Evolutionary conservation across 352 stramenopile genomes (phyloP).

Genomic region (Ophiocytium majus): DNA sequence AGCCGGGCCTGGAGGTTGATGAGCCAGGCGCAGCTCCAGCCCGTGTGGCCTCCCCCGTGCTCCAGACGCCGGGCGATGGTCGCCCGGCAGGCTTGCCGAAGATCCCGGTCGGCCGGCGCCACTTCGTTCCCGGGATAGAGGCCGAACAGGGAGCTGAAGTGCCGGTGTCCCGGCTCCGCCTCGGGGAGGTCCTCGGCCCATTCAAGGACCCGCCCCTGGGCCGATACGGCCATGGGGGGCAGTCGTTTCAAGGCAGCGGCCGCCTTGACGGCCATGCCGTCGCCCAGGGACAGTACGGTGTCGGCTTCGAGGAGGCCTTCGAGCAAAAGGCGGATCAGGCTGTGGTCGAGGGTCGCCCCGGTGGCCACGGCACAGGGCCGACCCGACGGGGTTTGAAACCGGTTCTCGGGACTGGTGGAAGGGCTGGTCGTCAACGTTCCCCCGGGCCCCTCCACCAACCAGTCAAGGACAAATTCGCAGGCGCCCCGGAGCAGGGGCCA

Average conservation of each 20-base stretch:
- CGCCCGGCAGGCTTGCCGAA: not conserved
- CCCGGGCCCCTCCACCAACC: not conserved
- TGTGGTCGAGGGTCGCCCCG: not conserved
- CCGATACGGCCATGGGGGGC: not conserved
- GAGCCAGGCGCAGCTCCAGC: not conserved
- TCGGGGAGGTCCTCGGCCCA: not conserved
- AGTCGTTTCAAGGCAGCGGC: too few species aligned
- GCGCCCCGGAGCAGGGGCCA: not conserved
- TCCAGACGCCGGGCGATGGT: not conserved
- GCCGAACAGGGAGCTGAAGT: not conserved
- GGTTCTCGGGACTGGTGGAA: not conserved
- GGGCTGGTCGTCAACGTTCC: not conserved
- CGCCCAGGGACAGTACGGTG: too few species aligned
- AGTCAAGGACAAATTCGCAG: not conserved
- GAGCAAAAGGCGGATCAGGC: not conserved
- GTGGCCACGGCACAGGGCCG: not conserved
- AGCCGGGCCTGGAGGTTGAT: constrained; percentile 5
- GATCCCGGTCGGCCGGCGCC: not conserved
- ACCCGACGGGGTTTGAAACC: not conserved
- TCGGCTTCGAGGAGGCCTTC: not conserved
- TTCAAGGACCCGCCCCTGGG: not conserved
- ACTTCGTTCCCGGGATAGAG: not conserved
- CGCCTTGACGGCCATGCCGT: too few species aligned
- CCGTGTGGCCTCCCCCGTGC: not conserved
- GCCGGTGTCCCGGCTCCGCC: not conserved